Evolutionary conservation across 768 basidiomycete species (phyloP).

Genomic region (Pisolithus microcarpus): DNA sequence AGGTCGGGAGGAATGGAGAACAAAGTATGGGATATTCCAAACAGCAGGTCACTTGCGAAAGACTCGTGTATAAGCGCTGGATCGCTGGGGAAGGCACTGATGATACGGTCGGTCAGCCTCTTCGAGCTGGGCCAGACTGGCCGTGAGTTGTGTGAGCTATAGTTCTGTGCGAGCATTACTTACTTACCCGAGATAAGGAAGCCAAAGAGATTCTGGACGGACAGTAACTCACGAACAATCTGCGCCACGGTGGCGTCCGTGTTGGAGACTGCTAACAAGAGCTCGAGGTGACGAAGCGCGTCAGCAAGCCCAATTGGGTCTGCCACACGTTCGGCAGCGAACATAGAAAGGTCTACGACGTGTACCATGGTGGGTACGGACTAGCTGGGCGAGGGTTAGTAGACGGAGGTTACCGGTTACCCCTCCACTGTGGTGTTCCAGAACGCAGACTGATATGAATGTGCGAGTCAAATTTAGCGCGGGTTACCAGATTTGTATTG

Average conservation of each 20-base stretch:
- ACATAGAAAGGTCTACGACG: slow-evolving; percentile 11
- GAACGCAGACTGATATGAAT: too few species aligned
- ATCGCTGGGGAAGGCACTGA: slow-evolving; percentile 27
- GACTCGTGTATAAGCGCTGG: slow-evolving; percentile 18
- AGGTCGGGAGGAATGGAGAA: slow-evolving; percentile 16
- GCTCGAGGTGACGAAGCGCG: slow-evolving; percentile 12
- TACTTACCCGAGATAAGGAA: slow-evolving; percentile 24
- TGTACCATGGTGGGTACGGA: not conserved
- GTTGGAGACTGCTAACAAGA: slow-evolving; percentile 21
- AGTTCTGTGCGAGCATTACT: not conserved
- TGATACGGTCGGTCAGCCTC: slow-evolving; percentile 21
- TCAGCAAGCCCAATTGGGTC: slow-evolving; percentile 12
- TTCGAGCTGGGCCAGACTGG: slow-evolving; percentile 11
- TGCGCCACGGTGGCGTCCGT: slow-evolving; percentile 9
- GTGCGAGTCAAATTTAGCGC: too few species aligned
- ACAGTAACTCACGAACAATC: slow-evolving; percentile 23
- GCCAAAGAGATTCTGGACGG: slow-evolving; percentile 20
- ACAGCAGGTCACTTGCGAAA: slow-evolving; percentile 15
- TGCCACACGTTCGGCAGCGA: slow-evolving; percentile 14
- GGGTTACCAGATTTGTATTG: too few species aligned
- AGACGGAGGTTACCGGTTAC: not conserved
- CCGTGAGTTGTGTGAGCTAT: not conserved
- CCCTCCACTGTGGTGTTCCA: not conserved
- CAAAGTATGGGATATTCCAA: slow-evolving; percentile 18
- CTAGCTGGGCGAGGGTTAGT: not conserved